These are phyloP conservation scores for Dactylellina cionopaga DNA, from an alignment of 2,329 filamentous ascomycete genomes.

Conservation along the genomic window DNA sequence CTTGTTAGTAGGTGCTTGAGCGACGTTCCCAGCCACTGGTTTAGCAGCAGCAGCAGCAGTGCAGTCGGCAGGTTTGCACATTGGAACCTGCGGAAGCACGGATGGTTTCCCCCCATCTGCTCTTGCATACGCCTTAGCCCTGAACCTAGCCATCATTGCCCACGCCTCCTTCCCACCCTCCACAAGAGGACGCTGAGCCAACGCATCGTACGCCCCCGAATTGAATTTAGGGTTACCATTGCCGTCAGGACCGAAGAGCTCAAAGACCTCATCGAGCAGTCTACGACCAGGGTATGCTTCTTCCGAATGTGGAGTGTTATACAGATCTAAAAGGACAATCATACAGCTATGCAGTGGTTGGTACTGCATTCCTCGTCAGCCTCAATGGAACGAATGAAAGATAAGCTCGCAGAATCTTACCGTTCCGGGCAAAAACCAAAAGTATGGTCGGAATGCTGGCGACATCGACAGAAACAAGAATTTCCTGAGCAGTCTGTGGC, in stretches of 20 bases:
- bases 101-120: slow-evolving; percentile 10
- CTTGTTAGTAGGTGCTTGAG: neutral
- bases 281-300: slow-evolving; percentile 51
- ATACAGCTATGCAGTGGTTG: slow-evolving; percentile 57
- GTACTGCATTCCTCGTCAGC: slow-evolving; percentile 40
- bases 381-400: neutral
- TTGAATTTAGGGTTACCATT: slow-evolving; percentile 50
- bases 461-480: slow-evolving; percentile 55
- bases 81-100: neutral
- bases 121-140: slow-evolving; percentile 54
- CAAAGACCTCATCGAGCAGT: slow-evolving; percentile 56
- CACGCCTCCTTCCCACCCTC: slow-evolving; percentile 56
- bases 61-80: slow-evolving; percentile 3
- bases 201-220: slow-evolving; percentile 47
- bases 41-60: slow-evolving; percentile 1
- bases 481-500: slow-evolving; percentile 55
- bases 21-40: slow-evolving; percentile 1
- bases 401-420: slow-evolving; percentile 15
- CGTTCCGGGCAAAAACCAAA: slow-evolving; percentile 57
- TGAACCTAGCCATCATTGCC: slow-evolving; percentile 55
- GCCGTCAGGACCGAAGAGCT: slow-evolving; percentile 55
- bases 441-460: slow-evolving; percentile 55
- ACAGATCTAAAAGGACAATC: slow-evolving; percentile 56
- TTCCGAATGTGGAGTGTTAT: slow-evolving; percentile 53
- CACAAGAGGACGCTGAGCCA: slow-evolving; percentile 52